phyloP scores from a whole-genome alignment of 768 basidiomycete genomes.

The Suillus plorans region DNA sequence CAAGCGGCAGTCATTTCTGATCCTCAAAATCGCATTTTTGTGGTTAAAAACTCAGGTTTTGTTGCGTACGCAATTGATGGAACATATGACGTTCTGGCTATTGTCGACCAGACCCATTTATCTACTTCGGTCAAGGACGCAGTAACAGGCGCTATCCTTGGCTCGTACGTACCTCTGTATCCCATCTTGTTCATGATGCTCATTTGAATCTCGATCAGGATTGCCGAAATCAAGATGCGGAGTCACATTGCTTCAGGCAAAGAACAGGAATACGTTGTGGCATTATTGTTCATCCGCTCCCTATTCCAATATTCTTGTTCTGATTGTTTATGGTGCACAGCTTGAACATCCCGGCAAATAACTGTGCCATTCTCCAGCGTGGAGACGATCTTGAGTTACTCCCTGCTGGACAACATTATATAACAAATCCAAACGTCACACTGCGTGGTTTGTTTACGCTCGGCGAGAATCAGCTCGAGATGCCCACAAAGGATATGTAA shows the following conservation, averaged over 20 bases:
- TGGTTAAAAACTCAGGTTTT: conserved; percentile 77
- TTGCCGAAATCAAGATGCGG: conserved; percentile 79
- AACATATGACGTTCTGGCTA: conserved; percentile 73
- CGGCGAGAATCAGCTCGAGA: conserved; percentile 82
- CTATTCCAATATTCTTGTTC: conserved; percentile 1
- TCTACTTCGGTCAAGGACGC: conserved; percentile 57
- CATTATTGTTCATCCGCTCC: conserved; percentile 56
- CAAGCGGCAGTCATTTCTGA: conserved; percentile 79
- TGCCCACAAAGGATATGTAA: conserved; percentile 87
- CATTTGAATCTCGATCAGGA: conserved; percentile 30
- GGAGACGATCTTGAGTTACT: conserved; percentile 79
- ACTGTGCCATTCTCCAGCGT: conserved; percentile 81
- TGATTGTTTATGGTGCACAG: conserved; percentile 33
- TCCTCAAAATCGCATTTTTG: conserved; percentile 76
- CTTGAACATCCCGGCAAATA: conserved; percentile 82
- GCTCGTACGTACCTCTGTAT: conserved; percentile 37
- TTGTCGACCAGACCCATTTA: conserved; percentile 84
- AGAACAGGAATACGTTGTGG: conserved; percentile 71
- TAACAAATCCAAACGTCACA: conserved; percentile 82
- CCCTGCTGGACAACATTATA: conserved; percentile 79
- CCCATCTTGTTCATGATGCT: conserved; percentile 1
- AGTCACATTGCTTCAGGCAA: conserved; percentile 45
- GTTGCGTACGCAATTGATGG: conserved; percentile 77
- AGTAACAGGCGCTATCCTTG: conserved; percentile 62
- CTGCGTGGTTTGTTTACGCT: conserved; percentile 77